Base-by-base conservation (phyloP, 768 basidiomycete genomes). In the Leucosporidium creatinivorum region DNA sequence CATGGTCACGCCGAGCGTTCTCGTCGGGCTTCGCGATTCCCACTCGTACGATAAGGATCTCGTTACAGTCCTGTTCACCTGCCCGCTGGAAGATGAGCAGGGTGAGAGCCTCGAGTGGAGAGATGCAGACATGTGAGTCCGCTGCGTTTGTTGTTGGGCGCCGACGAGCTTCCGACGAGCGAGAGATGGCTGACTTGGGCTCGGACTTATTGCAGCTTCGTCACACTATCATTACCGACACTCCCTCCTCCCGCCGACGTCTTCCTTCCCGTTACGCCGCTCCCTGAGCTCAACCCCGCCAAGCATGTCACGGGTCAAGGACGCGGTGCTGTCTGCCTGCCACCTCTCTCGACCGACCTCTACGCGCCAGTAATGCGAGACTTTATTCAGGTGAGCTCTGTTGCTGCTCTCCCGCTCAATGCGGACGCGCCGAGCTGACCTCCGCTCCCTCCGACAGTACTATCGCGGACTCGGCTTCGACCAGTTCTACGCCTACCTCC, bases 401-500 rank as follows among this genome's bases (percentile, higher is more conserved):
- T 13, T 44, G 39, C 39, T 44, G 39, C 39, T 44, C 13, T 6
- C 6, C 15, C 6, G 39, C 15, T 13, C 15, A 2, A 13, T 17
- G 8, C 10, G 39, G 39, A 44, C 39, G 10, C 39, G 39, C 39
- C 39, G 39, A 44, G 39, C 39, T 44, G 39, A 44, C 39, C 8
- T 44, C 15, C 3, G 8, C 39, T 13, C 13, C 39, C 10, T 12
- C 39, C 39, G 39, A 44, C 39, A 21, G 39, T 47, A 58, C 44
- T 58, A 58, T 39, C 36, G 39, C 36, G 58, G 36, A 15, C 58
- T 58, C 36, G 58, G 58, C 13, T 58, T 58, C 58, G 17, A 36
- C 39, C n/a, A 58, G 6, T 58, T 58, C 58, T 58, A 58, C 58
- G 39, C 58, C 23, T 58, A 58, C 58, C 58, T 58, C 36, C 58